Percentiles rank a stretch among this genome's conserved stretches.
Conservation (phyloP, 2,329 filamentous ascomycete genomes). For the Colletotrichum chlorophyti region DNA sequence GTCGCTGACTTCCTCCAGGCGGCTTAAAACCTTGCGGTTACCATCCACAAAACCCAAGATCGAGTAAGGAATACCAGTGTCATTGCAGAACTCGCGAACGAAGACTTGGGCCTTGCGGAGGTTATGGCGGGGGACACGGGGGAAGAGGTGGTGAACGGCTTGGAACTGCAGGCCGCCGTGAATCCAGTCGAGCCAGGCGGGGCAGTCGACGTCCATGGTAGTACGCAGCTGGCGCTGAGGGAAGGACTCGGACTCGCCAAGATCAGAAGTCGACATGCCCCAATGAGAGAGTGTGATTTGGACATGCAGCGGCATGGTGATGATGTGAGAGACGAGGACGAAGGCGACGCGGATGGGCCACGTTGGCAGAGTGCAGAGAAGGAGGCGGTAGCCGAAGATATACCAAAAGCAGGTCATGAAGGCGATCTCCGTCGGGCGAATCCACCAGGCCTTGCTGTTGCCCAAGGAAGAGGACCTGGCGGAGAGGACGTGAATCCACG, state of each 20-base stretch:
- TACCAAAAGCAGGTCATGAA: slow-evolving; percentile 72
- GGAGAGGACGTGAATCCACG: slow-evolving; percentile 69
- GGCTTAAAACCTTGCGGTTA: slow-evolving; percentile 58
- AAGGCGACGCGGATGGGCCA: slow-evolving; percentile 65
- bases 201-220: slow-evolving; percentile 78
- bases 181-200: slow-evolving; percentile 74
- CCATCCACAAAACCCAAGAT: slow-evolving; percentile 68
- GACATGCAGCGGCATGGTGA: slow-evolving; percentile 73
- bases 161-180: slow-evolving; percentile 79
- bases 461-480: slow-evolving; percentile 62
- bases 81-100: slow-evolving; percentile 69
- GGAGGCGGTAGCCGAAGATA: slow-evolving; percentile 70
- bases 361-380: slow-evolving; percentile 66
- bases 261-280: slow-evolving; percentile 72
- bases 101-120: slow-evolving; percentile 65
- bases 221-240: slow-evolving; percentile 74
- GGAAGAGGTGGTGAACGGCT: slow-evolving; percentile 74
- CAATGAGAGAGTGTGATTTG: slow-evolving; percentile 78
- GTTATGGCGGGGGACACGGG: slow-evolving; percentile 73
- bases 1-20: slow-evolving; percentile 63
- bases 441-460: slow-evolving; percentile 67
- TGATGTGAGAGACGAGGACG: slow-evolving; percentile 68
- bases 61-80: slow-evolving; percentile 68
- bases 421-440: slow-evolving; percentile 68
- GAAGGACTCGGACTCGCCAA: slow-evolving; percentile 71